Conservation (phyloP, 108 stramenopile species). For the Pseudonitzschia delicatissima region DNA sequence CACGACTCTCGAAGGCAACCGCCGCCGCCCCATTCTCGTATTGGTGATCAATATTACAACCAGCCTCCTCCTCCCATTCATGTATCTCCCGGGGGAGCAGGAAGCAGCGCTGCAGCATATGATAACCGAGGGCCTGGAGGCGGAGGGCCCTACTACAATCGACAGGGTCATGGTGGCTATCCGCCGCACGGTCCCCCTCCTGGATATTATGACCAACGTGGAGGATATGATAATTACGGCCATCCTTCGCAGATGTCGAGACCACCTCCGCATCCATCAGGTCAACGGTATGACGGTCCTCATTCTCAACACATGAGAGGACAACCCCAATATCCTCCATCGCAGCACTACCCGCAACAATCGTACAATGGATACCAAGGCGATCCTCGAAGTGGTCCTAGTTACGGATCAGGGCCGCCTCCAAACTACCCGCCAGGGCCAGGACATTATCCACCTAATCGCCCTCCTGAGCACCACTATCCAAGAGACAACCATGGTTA, state of each 20-base stretch:
- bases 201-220: constrained; percentile 16
- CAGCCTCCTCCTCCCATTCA: constrained; percentile 24
- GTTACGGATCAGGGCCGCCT: constrained; percentile 18
- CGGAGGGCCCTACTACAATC: constrained; percentile 23
- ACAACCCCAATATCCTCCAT: constrained; percentile 19
- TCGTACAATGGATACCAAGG: constrained; percentile 23
- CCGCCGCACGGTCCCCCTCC: constrained; percentile 24
- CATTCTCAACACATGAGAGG: constrained; percentile 12
- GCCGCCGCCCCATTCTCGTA: constrained; percentile 13
- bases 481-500: constrained; percentile 13
- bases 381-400: constrained; percentile 4
- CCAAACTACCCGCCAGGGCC: constrained; percentile 12
- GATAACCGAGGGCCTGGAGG: constrained; percentile 9
- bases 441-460: constrained; percentile 15
- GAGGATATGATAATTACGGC: not conserved
- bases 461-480: constrained; percentile 17
- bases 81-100: constrained; percentile 27
- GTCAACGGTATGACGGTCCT: constrained; percentile 7
- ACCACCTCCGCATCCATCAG: constrained; percentile 8
- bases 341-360: constrained; percentile 22
- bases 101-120: not conserved
- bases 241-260: constrained; percentile 16
- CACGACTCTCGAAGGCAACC: constrained; percentile 32
- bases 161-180: constrained; percentile 63
- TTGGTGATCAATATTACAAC: constrained; percentile 14